Evolutionary conservation across 2,329 filamentous ascomycete species (phyloP), one percentile per base, ranked within the genome.

Genomic region (Botrytis porri): DNA sequence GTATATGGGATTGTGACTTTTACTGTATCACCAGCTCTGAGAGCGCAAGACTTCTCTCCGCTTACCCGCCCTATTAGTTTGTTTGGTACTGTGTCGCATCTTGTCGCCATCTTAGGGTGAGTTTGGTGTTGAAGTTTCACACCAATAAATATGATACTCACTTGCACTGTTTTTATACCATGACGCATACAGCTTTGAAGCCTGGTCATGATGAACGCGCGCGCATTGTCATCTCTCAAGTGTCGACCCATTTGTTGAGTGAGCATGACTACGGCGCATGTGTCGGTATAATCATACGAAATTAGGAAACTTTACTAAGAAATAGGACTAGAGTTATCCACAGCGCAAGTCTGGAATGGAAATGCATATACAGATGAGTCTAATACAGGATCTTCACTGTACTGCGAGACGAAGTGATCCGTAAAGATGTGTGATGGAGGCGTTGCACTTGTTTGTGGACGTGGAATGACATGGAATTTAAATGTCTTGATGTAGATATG

Each of bases 1-100:
- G 1, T 1, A 32, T 18, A 32, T 59, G 2, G 1, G 10, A 29
- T 59, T 51, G 0, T 51, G 48, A n/a, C 0, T 6, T 25, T n/a
- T 14, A 3, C 4, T n/a, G 7, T 29, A 32, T 32, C 8, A 3
- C 7, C 29, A 32, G 54, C 29, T 59, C 8, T 32, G 18, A 0
- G 14, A 16, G n/a, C 29, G n/a, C n/a, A 29, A 9, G 6, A 59
- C 4, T 59, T 1, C 6, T 6, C 12, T 18, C 6, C 1, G n/a
- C 10, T 51, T 25, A 10, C 12, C 1, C 1, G 16, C 54, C 4
- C 16, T 20, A 18, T 20, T 18, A 59, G 6, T 32, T 4, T 18
- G 8, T n/a, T 18, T 3, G n/a, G 10, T 32, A 3, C 45, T 12
- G 45, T 51, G 22, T 32, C 14, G 18, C 18, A 20, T 20, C 8